These are phyloP conservation scores for Strobilomyces echinocephalus DNA, from an alignment of 768 basidiomycete genomes.

Conservation along the genomic window DNA sequence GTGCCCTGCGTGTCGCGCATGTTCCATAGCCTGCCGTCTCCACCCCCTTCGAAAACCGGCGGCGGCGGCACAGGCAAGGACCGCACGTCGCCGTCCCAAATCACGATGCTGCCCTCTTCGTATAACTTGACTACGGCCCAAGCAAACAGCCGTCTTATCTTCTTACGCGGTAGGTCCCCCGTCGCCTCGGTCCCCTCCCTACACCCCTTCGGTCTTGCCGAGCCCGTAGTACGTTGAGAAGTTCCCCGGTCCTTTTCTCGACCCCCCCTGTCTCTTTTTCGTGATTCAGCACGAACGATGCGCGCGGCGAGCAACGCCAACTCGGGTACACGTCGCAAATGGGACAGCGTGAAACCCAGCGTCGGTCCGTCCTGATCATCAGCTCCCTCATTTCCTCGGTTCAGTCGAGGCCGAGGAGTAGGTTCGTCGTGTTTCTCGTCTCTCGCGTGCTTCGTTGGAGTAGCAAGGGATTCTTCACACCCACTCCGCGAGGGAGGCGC, in stretches of 20 bases:
- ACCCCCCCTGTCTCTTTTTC: slow-evolving; percentile 48
- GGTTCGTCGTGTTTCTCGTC: slow-evolving; percentile 10
- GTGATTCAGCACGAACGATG: slow-evolving; percentile 58
- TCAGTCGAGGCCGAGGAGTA: slow-evolving; percentile 7
- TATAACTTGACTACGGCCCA: slow-evolving; percentile 61
- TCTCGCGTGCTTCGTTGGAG: slow-evolving; percentile 33
- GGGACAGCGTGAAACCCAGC: slow-evolving; percentile 64
- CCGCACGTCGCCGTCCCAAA: slow-evolving; percentile 64
- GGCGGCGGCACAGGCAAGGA: slow-evolving; percentile 25
- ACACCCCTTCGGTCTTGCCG: neutral
- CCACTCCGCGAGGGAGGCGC: slow-evolving; percentile 22
- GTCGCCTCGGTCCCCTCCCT: neutral
- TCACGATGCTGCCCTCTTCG: slow-evolving; percentile 67
- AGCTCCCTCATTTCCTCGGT: neutral
- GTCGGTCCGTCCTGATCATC: neutral
- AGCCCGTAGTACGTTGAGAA: neutral
- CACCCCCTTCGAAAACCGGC: neutral
- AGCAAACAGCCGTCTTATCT: slow-evolving; percentile 65
- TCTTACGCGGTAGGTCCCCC: slow-evolving; percentile 30
- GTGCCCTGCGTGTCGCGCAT: slow-evolving; percentile 18
- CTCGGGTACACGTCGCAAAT: slow-evolving; percentile 74
- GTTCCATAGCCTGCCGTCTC: slow-evolving; percentile 47
- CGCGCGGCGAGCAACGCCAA: slow-evolving; percentile 58
- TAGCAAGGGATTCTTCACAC: slow-evolving; percentile 3
- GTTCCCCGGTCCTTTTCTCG: slow-evolving; percentile 30